Base-by-base conservation (phyloP, 495 filamentous ascomycete genomes). In the Xylaria venustula region DNA sequence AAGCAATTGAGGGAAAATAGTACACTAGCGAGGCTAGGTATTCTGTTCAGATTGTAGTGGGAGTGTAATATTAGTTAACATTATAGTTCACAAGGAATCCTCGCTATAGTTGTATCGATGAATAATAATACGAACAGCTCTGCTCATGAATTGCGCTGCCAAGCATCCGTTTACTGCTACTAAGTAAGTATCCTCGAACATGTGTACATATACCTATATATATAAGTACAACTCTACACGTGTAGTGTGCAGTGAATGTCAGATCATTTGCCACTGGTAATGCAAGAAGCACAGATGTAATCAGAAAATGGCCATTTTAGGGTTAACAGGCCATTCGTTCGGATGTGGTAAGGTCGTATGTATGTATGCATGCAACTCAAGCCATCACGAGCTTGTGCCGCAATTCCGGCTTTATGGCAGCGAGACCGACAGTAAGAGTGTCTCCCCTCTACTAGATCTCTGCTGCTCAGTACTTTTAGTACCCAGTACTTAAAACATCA, bases 61-160 rank as follows among this genome's bases (percentile, higher is more conserved):
- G 12, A 34, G 30, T n/a, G n/a, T n/a, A n/a, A 11, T 34, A 34
- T 34, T 34, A 5, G 11, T 11, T 34, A 34, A 34, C 11, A 34
- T 34, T 15, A 7, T 7, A 9, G 37, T 36, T 9, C 8, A 36
- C 6, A 32, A 51, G 23, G 9, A 28, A 45, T 22, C 44, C 44
- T 58, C 7, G 32, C 32, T 48, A 49, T 36, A 47, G 32, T 26
- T 23, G 46, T 15, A 58, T 49, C 28, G 19, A 45, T 37, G 8
- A 17, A 19, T 55, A 19, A 55, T 53, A 45, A 49, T 15, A 58
- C n/a, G n/a, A n/a, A n/a, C n/a, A n/a, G n/a, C n/a, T n/a, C n/a
- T n/a, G n/a, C n/a, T n/a, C n/a, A n/a, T n/a, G n/a, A n/a, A n/a
- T n/a, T n/a, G n/a, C n/a, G 36, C 56, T 7, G 46, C 46, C 56